Evolutionary conservation across 2,329 filamentous ascomycete genomes (phyloP).

Genomic region (Epichloe gansuensis): DNA sequence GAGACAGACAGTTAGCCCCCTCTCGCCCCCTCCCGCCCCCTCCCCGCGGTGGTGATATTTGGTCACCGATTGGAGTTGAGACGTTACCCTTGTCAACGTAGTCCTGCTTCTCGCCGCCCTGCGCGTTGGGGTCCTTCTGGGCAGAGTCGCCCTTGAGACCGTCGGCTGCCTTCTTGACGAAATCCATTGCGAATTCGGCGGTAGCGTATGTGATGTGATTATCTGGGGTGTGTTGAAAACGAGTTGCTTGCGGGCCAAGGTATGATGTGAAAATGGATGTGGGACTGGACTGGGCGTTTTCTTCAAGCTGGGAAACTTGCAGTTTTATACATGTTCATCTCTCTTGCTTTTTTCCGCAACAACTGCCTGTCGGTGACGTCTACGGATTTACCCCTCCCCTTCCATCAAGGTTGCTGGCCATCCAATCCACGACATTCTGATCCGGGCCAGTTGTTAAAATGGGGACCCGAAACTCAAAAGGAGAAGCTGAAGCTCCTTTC

Average conservation of each 20-base stretch:
- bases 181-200: constrained; percentile 21
- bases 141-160: constrained; percentile 9
- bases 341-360: background rate
- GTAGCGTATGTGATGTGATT: too few relatives aligned
- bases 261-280: too few relatives aligned
- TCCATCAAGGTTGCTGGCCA: background rate
- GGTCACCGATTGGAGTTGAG: too few relatives aligned
- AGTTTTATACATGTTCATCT: background rate
- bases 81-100: constrained; percentile 26
- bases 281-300: background rate
- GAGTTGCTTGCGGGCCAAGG: background rate
- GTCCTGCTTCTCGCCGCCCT: constrained; percentile 17
- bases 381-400: background rate
- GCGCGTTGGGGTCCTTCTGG: constrained; percentile 9
- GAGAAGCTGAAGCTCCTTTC: background rate
- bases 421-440: background rate
- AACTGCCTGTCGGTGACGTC: background rate
- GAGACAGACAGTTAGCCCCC: background rate
- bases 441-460: background rate
- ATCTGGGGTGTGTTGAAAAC: background rate
- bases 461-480: background rate
- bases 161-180: constrained; percentile 24
- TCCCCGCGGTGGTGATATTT: background rate
- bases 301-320: background rate
- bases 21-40: too few relatives aligned